phyloP scores from a whole-genome alignment of 371 early-diverging fungal genomes.

The Neoconidiobolus thromboides region DNA sequence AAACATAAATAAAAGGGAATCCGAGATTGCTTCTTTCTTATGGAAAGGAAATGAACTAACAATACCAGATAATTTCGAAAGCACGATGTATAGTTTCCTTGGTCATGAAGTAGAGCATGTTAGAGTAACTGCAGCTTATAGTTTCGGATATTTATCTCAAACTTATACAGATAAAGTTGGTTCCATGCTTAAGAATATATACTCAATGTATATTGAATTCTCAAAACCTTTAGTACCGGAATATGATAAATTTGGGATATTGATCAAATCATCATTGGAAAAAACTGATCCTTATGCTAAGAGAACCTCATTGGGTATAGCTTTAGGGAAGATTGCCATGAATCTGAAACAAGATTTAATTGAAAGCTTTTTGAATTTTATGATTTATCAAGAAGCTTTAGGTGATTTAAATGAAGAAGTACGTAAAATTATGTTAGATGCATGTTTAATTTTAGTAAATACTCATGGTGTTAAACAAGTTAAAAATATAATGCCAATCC shows the following conservation, averaged over 20 bases:
- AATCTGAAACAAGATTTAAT: slow-evolving; percentile 29
- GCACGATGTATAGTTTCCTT: slow-evolving; percentile 7
- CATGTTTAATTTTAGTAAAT: slow-evolving; percentile 59
- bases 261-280: slow-evolving; percentile 65
- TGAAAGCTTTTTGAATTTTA: slow-evolving; percentile 42
- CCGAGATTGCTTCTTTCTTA: slow-evolving; percentile 37
- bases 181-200: slow-evolving; percentile 26
- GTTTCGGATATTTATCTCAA: slow-evolving; percentile 40
- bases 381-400: slow-evolving; percentile 62
- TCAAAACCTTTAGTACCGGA: slow-evolving; percentile 44
- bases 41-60: slow-evolving; percentile 64
- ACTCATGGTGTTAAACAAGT: slow-evolving; percentile 51
- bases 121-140: slow-evolving; percentile 48
- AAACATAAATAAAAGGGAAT: slow-evolving; percentile 41
- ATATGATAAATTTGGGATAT: slow-evolving; percentile 77
- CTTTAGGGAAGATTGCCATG: slow-evolving; percentile 49
- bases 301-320: slow-evolving; percentile 60
- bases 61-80: slow-evolving; percentile 22
- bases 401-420: slow-evolving; percentile 71
- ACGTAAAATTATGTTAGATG: slow-evolving; percentile 67
- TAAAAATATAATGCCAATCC: slow-evolving; percentile 41
- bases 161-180: slow-evolving; percentile 24
- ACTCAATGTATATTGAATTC: slow-evolving; percentile 24
- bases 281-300: slow-evolving; percentile 63
- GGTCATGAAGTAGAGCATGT: slow-evolving; percentile 35